A percentile compares a stretch with the other conserved stretches of the same genome.
Evolutionary conservation across 2,329 filamentous ascomycete species (phyloP).

Genomic region (Chrysoporthe puriensis): DNA sequence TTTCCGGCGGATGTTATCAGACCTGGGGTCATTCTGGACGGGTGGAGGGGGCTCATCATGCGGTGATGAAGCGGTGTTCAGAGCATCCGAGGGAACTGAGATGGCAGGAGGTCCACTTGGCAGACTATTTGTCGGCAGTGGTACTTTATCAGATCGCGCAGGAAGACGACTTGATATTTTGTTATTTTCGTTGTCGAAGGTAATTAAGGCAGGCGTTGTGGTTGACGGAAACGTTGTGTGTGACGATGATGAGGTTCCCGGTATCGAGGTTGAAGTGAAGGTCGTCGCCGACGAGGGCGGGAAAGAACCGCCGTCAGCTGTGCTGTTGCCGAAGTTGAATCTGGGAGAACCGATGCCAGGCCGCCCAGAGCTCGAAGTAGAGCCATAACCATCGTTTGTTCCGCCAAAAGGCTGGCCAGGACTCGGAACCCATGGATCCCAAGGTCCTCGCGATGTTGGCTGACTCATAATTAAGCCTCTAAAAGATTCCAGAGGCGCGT

Average conservation of each 20-base stretch:
- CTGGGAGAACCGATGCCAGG: background rate
- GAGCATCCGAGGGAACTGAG: background rate
- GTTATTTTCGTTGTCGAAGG: background rate
- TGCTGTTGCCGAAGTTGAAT: background rate
- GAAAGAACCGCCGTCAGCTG: background rate
- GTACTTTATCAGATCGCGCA: background rate
- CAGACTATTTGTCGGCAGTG: too few species aligned
- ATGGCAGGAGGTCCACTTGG: background rate
- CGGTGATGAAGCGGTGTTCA: background rate
- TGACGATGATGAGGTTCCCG: background rate
- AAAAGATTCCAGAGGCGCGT: background rate
- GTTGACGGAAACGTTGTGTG: background rate
- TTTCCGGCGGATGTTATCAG: background rate
- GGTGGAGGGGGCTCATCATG: background rate
- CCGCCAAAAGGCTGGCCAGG: background rate
- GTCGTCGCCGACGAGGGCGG: background rate
- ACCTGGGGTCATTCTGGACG: background rate
- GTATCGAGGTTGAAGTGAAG: background rate
- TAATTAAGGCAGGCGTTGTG: background rate
- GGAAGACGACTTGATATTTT: background rate
- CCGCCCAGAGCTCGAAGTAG: background rate
- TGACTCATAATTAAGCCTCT: background rate
- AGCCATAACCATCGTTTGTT: background rate
- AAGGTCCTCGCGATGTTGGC: background rate
- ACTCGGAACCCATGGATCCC: background rate